Base-by-base conservation (phyloP, 768 basidiomycete species). In the Hortiboletus campestris region DNA sequence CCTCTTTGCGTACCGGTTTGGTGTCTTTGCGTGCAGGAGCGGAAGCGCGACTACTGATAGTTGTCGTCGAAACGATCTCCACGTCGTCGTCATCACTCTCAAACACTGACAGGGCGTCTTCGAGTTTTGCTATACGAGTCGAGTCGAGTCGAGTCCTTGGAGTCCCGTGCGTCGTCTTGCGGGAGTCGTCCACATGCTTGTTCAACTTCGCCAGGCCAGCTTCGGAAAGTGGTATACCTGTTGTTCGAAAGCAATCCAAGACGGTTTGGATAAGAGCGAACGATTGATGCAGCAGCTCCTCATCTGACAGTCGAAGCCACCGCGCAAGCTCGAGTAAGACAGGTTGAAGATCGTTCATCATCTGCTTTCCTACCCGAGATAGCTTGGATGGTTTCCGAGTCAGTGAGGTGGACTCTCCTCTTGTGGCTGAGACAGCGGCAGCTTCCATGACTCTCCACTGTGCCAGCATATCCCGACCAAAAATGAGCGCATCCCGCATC, bases 401-500 rank as follows among this genome's bases (percentile, higher is more conserved):
- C 17, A 58, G 64, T 17, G 56, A 57, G 17, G 53, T 35, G 13
- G 61, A 64, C 52, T 56, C 65, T 55, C 61, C 57, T 20, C 61
- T 62, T 13, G 61, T 56, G 35, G 61, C 65, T 16, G 46, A 48
- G 53, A 72, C 60, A 36, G 67, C 69, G 11, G 88, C 87, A 28
- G 76, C 78, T 69, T 96, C 94, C 57, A 99, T 84, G 12, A 87
- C 82, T 41, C 84, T 76, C 72, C 93, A 84, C 59, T 93, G 86
- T 3, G 84, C 87, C 45, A 97, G 73, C 77, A 97, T 80, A 63
- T 95, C 90, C 61, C 89, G 75, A 10, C 88, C 94, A 64, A 97
- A 94, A 59, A 98, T 94, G 49, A 98, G 78, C 3, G 95, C 97
- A 67, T 98, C 97, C 52, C 95, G 84, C 97, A 99, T 98, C 97